Evolutionary conservation across 2,329 filamentous ascomycete genomes (phyloP), one percentile per base, ranked within the genome.

Genomic region (Apiospora kogelbergensis): DNA sequence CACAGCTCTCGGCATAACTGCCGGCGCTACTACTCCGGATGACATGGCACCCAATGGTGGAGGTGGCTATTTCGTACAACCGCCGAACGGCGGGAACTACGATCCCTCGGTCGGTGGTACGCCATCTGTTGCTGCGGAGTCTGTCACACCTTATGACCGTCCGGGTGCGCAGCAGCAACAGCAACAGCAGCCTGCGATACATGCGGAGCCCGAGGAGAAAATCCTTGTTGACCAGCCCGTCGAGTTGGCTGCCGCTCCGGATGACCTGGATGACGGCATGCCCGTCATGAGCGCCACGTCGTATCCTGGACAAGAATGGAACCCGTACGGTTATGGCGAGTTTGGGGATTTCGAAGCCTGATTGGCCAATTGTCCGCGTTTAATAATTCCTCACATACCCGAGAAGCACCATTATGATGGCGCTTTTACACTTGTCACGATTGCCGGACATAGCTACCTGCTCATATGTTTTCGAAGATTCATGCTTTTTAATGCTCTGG

Each of bases 221-320:
- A 81, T 81, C 48, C 71, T 77, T 1, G 74, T 77, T 9, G 77
- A 80, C 65, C 67, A 72, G 60, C 76, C 74, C 4, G 75, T 74
- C 24, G 76, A 76, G 67, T 71, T 78, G 20, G 74, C 77, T 5
- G 78, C 77, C 3, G 76, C 78, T 30, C 75, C 76, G 33, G 74
- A 73, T 41, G 71, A 75, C 66, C 70, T 70, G 64, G 81, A 83
- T 65, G 81, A 84, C 37, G 81, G 83, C 17, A 78, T 83, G 41
- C 81, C 81, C 1, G 78, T 81, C 41, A 89, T 89, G 87, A 82
- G 80, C 33, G 85, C 85, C 2, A 86, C 84, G 2, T 84, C 81
- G 70, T 89, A 88, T 73, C 87, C 87, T 0, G 87, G 87, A 0
- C 84, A 87, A 77, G 86, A 88, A 74, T 89, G 87, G 86, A 81